These are phyloP conservation scores for Barnettozyma californica DNA, from an alignment of 805 yeast species.

Conservation along the genomic window DNA sequence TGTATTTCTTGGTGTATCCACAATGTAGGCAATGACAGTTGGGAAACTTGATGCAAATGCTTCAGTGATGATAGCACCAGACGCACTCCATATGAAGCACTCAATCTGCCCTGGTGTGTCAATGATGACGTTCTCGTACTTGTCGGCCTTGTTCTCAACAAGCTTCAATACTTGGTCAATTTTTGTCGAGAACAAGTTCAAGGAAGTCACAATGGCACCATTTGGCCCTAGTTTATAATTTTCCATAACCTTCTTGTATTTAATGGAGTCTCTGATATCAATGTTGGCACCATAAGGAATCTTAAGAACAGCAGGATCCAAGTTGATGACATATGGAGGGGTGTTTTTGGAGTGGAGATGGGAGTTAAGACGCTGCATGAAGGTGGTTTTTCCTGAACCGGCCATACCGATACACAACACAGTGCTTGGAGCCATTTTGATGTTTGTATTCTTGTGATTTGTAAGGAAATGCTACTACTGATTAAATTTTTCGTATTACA, in stretches of 20 bases:
- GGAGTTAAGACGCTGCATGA: constrained; percentile 90
- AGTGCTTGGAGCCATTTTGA: constrained; percentile 34
- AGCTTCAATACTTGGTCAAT: constrained; percentile 89
- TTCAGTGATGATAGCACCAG: constrained; percentile 94
- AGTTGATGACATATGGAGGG: constrained; percentile 87
- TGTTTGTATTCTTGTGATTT: neutral
- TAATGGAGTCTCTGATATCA: constrained; percentile 93
- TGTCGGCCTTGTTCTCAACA: constrained; percentile 65
- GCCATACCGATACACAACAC: constrained; percentile 62
- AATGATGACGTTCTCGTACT: constrained; percentile 65
- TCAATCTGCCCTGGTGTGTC: constrained; percentile 99
- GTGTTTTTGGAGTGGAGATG: constrained; percentile 68
- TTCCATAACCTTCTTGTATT: constrained; percentile 94
- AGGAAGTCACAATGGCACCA: constrained; percentile 95
- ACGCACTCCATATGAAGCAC: constrained; percentile 97
- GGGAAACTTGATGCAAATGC: constrained; percentile 95
- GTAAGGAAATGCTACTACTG: neutral
- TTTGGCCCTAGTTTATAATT: constrained; percentile 94
- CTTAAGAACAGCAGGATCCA: constrained; percentile 93
- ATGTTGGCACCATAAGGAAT: constrained; percentile 94
- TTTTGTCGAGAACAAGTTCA: constrained; percentile 88
- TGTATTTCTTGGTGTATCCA: constrained; percentile 92
- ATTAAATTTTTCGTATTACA: neutral
- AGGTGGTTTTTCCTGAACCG: constrained; percentile 93
- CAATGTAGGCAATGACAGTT: constrained; percentile 90